phyloP scores from a whole-genome alignment of 768 basidiomycete species.

The Rhodosporidiobolus sp. region DNA sequence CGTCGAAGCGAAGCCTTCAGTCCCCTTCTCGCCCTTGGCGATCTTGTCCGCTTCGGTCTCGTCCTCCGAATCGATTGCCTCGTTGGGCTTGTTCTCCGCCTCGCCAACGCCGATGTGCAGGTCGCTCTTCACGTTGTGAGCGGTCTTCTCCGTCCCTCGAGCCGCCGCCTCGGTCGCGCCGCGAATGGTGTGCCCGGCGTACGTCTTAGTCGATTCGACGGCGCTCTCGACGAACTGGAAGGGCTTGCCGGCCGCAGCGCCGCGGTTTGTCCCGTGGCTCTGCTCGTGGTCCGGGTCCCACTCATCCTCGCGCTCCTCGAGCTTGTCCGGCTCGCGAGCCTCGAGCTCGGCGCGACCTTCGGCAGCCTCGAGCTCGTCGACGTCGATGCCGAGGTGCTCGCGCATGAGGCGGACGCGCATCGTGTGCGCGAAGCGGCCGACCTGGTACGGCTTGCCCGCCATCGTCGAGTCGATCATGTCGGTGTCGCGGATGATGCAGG shows the following conservation, averaged over 20 bases:
- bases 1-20: constrained; percentile 61
- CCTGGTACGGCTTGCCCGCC: constrained; percentile 90
- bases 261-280: constrained; percentile 17
- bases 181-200: constrained; percentile 15
- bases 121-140: neutral
- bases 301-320: constrained; percentile 52
- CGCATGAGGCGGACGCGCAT: constrained; percentile 90
- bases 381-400: constrained; percentile 92
- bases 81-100: constrained; percentile 20
- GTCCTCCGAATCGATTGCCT: constrained; percentile 32
- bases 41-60: constrained; percentile 43
- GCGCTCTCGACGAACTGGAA: constrained; percentile 7
- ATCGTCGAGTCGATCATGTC: constrained; percentile 94
- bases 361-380: constrained; percentile 62
- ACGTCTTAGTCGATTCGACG: constrained; percentile 37
- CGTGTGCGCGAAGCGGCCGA: constrained; percentile 94
- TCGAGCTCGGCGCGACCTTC: constrained; percentile 54
- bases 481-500: constrained; percentile 88
- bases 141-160: constrained; percentile 13
- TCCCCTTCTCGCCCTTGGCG: constrained; percentile 47
- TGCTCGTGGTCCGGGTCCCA: constrained; percentile 71
- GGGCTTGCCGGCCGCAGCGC: constrained; percentile 17
- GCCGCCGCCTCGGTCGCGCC: constrained; percentile 19
- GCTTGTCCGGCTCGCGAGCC: constrained; percentile 34
- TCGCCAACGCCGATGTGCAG: neutral